phyloP scores from a whole-genome alignment of 441 rosid genomes.

The Manihot esculenta region DNA sequence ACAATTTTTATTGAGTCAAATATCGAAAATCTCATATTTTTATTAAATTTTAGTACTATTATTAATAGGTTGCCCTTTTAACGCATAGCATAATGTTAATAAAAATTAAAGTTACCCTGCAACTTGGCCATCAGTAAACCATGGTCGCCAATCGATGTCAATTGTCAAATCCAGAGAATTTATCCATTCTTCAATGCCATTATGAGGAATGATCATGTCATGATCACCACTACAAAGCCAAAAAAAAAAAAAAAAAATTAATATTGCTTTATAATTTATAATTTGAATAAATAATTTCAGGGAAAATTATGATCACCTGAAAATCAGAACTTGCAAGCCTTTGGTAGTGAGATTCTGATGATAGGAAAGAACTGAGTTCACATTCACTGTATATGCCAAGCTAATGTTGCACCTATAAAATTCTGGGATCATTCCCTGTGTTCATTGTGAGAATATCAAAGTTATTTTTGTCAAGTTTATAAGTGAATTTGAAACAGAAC shows the following conservation, averaged over 20 bases:
- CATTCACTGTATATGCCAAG: conserved; percentile 26
- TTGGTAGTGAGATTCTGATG: conserved; percentile 30
- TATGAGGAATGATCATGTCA: conserved; percentile 31
- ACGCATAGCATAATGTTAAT: no score
- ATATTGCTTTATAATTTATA: no score
- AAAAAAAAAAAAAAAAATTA: no score
- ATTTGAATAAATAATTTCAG: no score
- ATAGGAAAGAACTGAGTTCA: conserved; percentile 14
- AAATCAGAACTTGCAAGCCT: conserved; percentile 34
- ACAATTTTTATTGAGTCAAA: no score
- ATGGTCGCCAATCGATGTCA: conserved; percentile 32
- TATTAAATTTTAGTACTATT: no score
- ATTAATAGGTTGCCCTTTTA: no score
- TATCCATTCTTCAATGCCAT: conserved; percentile 32
- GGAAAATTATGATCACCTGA: conserved; percentile 24
- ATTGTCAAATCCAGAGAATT: conserved; percentile 19
- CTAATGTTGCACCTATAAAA: conserved; percentile 32
- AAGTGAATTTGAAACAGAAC: no score
- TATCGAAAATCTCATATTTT: no score
- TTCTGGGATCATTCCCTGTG: conserved; percentile 24
- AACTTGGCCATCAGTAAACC: conserved; percentile 40
- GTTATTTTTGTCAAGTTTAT: no score
- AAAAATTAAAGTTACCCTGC: conserved; percentile 28
- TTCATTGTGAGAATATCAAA: neutral
- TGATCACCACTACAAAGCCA: conserved; percentile 36